Evolutionary conservation across 2,329 filamentous ascomycete genomes (phyloP).

Genomic region (Xylariaceae sp.): DNA sequence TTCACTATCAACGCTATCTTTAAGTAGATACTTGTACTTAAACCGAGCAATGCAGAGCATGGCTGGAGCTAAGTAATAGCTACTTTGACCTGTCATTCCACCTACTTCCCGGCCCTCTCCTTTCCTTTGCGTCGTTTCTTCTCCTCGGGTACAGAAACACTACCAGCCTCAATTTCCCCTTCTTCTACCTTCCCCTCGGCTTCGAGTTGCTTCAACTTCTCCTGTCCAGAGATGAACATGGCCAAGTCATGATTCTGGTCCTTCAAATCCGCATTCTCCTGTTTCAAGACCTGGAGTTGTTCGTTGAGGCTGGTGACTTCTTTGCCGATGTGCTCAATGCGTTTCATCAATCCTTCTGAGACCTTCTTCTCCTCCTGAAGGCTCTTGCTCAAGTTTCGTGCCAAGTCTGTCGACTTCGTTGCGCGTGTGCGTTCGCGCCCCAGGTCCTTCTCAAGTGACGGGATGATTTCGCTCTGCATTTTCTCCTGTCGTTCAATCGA

Average conservation of each 20-base stretch:
- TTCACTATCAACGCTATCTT: no score
- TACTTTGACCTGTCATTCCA: conserved; percentile 1
- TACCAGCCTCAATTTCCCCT: conserved; percentile 72
- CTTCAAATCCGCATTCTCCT: conserved; percentile 65
- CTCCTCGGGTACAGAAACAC: conserved; percentile 58
- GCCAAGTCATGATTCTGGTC: conserved; percentile 83
- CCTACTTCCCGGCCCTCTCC: conserved; percentile 38
- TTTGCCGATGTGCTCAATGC: conserved; percentile 69
- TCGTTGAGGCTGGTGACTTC: conserved; percentile 54
- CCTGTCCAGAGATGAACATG: conserved; percentile 80
- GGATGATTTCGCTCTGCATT: conserved; percentile 53
- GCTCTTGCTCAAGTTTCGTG: conserved; percentile 67
- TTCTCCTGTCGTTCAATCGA: conserved; percentile 51
- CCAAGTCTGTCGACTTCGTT: conserved; percentile 67
- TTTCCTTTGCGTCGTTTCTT: conserved; percentile 43
- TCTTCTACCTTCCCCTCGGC: conserved; percentile 53
- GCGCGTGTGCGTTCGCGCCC: conserved; percentile 63
- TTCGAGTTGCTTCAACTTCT: conserved; percentile 70
- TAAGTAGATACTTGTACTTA: no score
- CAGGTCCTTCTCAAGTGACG: conserved; percentile 66
- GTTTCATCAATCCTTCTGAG: conserved; percentile 70
- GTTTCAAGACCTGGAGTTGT: conserved; percentile 52
- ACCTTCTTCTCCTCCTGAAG: conserved; percentile 84
- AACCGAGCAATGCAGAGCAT: no score
- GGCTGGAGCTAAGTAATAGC: neutral